A percentile compares a stretch with the other conserved stretches of the same genome.
phyloP scores from a whole-genome alignment of 768 basidiomycete species.

The Rhizopogon vesiculosus region DNA sequence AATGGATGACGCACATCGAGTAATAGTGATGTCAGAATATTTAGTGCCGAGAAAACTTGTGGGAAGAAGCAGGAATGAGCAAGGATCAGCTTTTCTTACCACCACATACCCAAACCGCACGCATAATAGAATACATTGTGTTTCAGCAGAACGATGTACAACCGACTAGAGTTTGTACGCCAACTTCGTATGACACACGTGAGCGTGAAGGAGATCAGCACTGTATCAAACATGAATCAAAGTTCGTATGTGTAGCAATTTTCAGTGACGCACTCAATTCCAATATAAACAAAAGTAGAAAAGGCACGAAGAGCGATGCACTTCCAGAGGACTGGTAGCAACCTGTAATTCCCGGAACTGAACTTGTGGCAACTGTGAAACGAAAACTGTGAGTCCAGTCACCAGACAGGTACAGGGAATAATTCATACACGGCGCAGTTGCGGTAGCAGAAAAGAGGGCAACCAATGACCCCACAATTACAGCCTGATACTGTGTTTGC shows the following conservation, averaged over 20 bases:
- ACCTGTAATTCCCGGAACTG: not conserved
- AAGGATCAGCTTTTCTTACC: not conserved
- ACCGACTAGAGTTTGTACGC: not conserved
- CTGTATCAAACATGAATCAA: not conserved
- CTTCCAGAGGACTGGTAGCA: not conserved
- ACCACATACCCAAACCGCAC: slow-evolving; percentile 1
- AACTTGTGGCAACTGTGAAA: not conserved
- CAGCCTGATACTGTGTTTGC: not conserved
- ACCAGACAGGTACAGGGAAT: not conserved
- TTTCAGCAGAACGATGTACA: not conserved
- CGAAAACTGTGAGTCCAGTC: not conserved
- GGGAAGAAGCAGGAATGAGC: not conserved
- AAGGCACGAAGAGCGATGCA: not conserved
- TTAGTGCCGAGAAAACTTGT: not conserved
- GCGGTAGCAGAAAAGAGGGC: not conserved
- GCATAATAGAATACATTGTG: slow-evolving; percentile 5
- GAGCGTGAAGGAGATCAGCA: slow-evolving; percentile 2
- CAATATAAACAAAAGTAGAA: not conserved
- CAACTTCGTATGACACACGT: not conserved
- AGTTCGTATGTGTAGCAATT: not conserved
- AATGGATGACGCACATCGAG: not conserved
- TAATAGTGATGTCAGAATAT: slow-evolving; percentile 1
- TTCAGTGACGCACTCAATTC: not conserved
- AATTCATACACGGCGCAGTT: not conserved
- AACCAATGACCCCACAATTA: not conserved